phyloP scores from a whole-genome alignment of 148 eudicot genomes.

The Simmondsia chinensis region DNA sequence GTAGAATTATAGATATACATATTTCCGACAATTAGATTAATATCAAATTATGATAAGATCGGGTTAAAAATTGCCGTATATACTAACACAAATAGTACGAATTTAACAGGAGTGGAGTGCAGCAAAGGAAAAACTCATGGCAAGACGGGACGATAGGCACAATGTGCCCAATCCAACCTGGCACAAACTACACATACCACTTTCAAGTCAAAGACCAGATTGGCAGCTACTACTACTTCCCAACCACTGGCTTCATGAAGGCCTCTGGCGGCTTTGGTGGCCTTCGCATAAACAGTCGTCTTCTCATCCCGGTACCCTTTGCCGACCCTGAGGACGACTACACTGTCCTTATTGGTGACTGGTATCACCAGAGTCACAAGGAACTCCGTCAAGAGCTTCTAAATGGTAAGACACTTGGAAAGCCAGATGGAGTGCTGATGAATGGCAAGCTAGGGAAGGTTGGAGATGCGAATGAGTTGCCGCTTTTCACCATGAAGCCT shows the following conservation, averaged over 20 bases:
- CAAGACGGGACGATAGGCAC: constrained; percentile 21
- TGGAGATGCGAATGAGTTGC: constrained; percentile 3
- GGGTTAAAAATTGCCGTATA: too few species aligned
- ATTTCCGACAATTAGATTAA: too few species aligned
- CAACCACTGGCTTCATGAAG: constrained; percentile 6
- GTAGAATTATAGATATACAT: too few species aligned
- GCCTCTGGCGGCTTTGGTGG: constrained; percentile 21
- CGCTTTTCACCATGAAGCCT: constrained; percentile 25
- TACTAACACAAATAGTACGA: too few species aligned
- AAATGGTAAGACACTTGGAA: constrained; percentile 10
- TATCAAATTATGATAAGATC: too few species aligned
- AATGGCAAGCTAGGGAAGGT: constrained; percentile 18
- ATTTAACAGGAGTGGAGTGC: constrained; percentile 14
- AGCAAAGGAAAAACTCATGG: constrained; percentile 30
- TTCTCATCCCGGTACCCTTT: constrained; percentile 22
- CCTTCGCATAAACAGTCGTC: constrained; percentile 12
- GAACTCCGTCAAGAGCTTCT: constrained; percentile 11
- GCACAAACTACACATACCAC: constrained; percentile 19
- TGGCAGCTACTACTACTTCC: constrained; percentile 22
- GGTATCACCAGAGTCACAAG: constrained; percentile 14
- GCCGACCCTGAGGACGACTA: constrained; percentile 12
- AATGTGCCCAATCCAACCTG: constrained; percentile 23
- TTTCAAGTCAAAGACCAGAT: constrained; percentile 28
- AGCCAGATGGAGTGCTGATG: constrained; percentile 19
- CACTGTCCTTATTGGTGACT: constrained; percentile 18